Evolutionary conservation across 2,329 filamentous ascomycete genomes (phyloP), one percentile per base, ranked within the genome.

Genomic region (Bertia moriformis): DNA sequence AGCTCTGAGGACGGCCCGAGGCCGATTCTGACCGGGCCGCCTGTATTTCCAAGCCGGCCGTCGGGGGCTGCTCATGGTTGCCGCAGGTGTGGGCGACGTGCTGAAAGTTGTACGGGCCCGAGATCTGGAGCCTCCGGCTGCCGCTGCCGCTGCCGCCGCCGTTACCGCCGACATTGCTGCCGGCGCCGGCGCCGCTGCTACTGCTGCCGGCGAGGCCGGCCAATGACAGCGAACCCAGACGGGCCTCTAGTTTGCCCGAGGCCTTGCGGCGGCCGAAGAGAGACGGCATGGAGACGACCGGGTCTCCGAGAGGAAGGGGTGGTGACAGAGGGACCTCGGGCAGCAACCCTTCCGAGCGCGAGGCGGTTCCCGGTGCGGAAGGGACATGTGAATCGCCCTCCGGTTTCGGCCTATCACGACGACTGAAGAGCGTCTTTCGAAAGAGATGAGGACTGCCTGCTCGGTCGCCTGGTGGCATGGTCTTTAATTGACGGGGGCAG

Each of bases 31-130:
- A n/a, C n/a, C n/a, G n/a, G n/a, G n/a, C n/a, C n/a, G n/a, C n/a
- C n/a, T n/a, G n/a, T n/a, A n/a, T n/a, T n/a, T n/a, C n/a, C n/a
- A n/a, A n/a, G n/a, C n/a, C n/a, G n/a, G n/a, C n/a, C n/a, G n/a
- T n/a, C n/a, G n/a, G n/a, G n/a, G n/a, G n/a, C n/a, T 63, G 54
- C 3, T 67, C 42, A 38, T 66, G 59, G 19, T 74, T 66, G 37
- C 65, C 66, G 12, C 64, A 59, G 12, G 68, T 73, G 50, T 78
- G 73, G 3, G 69, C 66, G 22, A 80, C 62, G 52, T 80, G 75
- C 49, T 78, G 73, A 43, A 80, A 80, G 58, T 79, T 78, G 55
- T 75, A 79, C 2, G 75, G 75, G 1, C 62, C 67, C 1, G 75
- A 80, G 40, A 80, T 80, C 40, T 67, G 65, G 38, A 67, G 49